phyloP scores from a whole-genome alignment of 768 basidiomycete genomes.

The Mycena vitilis region DNA sequence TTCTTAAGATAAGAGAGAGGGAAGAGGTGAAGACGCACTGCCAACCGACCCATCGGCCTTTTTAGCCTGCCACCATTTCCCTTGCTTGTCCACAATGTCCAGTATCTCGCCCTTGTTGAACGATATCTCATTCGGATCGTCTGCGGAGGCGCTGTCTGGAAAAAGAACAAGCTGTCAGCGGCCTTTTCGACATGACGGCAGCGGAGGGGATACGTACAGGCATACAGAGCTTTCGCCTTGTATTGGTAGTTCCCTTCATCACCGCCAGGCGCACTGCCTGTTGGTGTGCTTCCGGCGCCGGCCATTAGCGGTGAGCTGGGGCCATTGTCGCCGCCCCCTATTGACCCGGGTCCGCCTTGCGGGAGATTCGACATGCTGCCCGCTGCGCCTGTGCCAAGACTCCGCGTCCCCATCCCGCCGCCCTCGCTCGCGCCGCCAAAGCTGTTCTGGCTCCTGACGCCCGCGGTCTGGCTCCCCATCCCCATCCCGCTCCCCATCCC shows the following conservation, averaged over 20 bases:
- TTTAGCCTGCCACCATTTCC: conserved; percentile 93
- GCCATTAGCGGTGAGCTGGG: conserved; percentile 76
- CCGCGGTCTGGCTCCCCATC: conserved; percentile 52
- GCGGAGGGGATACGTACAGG: conserved; percentile 66
- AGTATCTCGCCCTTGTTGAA: conserved; percentile 93
- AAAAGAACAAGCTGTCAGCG: conserved; percentile 11
- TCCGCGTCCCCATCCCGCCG: conserved; percentile 40
- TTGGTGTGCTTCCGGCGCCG: conserved; percentile 62
- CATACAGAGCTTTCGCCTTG: conserved; percentile 90
- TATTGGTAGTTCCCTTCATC: conserved; percentile 64
- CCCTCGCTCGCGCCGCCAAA: conserved; percentile 53
- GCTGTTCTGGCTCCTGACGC: conserved; percentile 64
- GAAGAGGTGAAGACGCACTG: conserved; percentile 66
- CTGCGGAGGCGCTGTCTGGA: conserved; percentile 90
- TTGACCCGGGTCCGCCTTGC: conserved; percentile 52
- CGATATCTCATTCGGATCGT: conserved; percentile 96
- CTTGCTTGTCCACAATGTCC: conserved; percentile 92
- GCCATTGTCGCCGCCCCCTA: conserved; percentile 60
- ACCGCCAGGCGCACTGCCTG: conserved; percentile 52
- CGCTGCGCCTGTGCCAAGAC: conserved; percentile 52
- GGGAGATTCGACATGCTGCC: conserved; percentile 70
- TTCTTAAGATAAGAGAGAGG: neutral
- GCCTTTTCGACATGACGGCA: conserved; percentile 33
- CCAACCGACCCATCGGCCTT: conserved; percentile 81
- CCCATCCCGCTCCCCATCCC: conserved; percentile 59